Base-by-base conservation (phyloP, 2,329 filamentous ascomycete genomes). In the Cercospora berteroae region DNA sequence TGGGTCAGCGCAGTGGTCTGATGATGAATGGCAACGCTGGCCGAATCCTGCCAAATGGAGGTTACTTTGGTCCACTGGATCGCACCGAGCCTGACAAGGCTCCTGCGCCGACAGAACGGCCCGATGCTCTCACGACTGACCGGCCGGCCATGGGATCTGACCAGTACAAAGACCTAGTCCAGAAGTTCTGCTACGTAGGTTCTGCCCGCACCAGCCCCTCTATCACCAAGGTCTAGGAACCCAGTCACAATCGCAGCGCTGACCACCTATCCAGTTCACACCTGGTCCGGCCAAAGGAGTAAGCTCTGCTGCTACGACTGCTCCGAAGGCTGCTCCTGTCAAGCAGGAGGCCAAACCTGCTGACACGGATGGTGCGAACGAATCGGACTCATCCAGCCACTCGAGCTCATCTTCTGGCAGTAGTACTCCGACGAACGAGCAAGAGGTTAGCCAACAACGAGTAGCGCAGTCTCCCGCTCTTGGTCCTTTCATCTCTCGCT, bases 121-220 rank as follows among this genome's bases (percentile, higher is more conserved):
- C 80, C 76, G 86, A 81, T 83, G 86, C 76, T 78, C 84, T 83
- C 73, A 82, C 85, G 13, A 83, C 85, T 44, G 86, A 87, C 75
- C 88, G 90, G 76, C 89, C 89, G 55, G 85, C 87, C 76, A 89
- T 97, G 72, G 88, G 94, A 68, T 96, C 93, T 71, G 89, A 92
- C 68, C 94, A 94, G 68, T 98, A 99, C 80, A 92, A 96, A 81
- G 95, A 99, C 82, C 87, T 99, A 72, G 91, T 99, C 80, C 94
- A 96, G 84, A 97, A 96, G 84, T 99, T 97, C 86, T 99, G 95
- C 86, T 99, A 98, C 88, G 94, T 97, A 94, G 89, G 94, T 96
- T 86, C 86, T 71, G 73, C 73, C 69, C 75, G 70, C 67, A 72
- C 65, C 31, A 76, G 74, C 75, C 77, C 77, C 72, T 71, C 72